Evolutionary conservation across 2,329 filamentous ascomycete genomes (phyloP), one percentile per base, ranked within the genome.

Genomic region (Elsinoe fawcettii): DNA sequence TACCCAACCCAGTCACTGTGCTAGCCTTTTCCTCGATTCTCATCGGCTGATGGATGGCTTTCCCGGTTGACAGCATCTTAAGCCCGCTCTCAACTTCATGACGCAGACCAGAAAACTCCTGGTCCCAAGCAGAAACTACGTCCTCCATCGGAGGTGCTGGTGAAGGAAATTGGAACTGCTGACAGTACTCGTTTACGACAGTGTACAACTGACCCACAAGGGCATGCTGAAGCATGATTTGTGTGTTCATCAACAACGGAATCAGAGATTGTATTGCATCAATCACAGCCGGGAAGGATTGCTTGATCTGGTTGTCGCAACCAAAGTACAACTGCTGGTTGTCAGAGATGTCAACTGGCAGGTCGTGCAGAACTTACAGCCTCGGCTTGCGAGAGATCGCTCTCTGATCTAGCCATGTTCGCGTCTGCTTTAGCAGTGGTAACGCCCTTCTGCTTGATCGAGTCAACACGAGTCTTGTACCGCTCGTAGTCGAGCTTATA

Each of bases 141-240:
- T 87, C 80, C 23, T 85, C 82, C 75, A 90, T 85, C 14, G 85
- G 80, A 2, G 87, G 85, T 9, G 88, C 78, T 1, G 87, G 86
- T 46, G 85, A 86, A 0, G 86, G 85, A 64, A 90, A 85, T 4
- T 80, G 76, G 63, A 84, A 77, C 27, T 86, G 80, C 63, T 84
- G 77, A 63, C 85, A 89, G 70, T 86, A 93, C 58, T 80, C 82
- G 67, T 90, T 84, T 5, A 92, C 74, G 3, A 83, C 78, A 1
- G 88, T 93, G 71, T 93, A 93, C 63, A 89, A 84, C 60, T 90
- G 78, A 0, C 84, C 88, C 4, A 93, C 80, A 54, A 93, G 75
- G 47, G 83, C 81, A 67, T 90, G 90, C 69, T 92, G 88, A 25
- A 90, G 83, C 66, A 86, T 77, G 44, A 92, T 82, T 65, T 91